phyloP scores from a whole-genome alignment of 2,329 filamentous ascomycete species.

The Hortaea sp. region DNA sequence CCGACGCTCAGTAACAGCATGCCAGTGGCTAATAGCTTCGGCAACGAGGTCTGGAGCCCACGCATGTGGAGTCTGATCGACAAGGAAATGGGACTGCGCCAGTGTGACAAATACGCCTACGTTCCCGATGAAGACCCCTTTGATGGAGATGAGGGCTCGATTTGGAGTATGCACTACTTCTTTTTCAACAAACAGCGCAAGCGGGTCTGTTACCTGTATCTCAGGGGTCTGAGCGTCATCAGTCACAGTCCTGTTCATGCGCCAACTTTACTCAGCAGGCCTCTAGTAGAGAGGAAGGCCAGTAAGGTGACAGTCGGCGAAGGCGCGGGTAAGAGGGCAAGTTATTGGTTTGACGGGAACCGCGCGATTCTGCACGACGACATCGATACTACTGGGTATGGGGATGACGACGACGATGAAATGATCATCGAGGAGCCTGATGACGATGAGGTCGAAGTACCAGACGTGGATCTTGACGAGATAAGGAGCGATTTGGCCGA shows the following conservation, averaged over 20 bases:
- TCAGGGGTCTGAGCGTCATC: constrained; percentile 75
- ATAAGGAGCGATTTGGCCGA: constrained; percentile 24
- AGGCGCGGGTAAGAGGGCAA: constrained; percentile 68
- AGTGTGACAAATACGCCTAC: constrained; percentile 85
- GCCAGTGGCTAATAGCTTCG: constrained; percentile 13
- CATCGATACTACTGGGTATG: constrained; percentile 12
- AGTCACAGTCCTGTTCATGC: constrained; percentile 47
- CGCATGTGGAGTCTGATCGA: constrained; percentile 88
- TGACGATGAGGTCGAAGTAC: constrained; percentile 25
- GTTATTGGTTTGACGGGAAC: constrained; percentile 73
- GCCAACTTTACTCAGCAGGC: constrained; percentile 35
- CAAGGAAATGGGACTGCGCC: constrained; percentile 83
- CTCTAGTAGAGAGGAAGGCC: constrained; percentile 9
- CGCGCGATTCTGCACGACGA: constrained; percentile 5
- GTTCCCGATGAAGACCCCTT: constrained; percentile 83
- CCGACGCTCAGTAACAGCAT: constrained; percentile 14
- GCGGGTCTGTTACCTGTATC: constrained; percentile 86
- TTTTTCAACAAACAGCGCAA: constrained; percentile 93
- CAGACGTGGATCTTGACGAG: constrained; percentile 26
- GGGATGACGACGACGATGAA: constrained; percentile 25
- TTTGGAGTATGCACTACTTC: constrained; percentile 95
- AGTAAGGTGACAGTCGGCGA: constrained; percentile 26
- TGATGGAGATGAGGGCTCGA: constrained; percentile 63
- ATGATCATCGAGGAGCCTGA: constrained; percentile 13
- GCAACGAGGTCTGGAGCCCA: constrained; percentile 58